phyloP scores from a whole-genome alignment of 2,329 filamentous ascomycete species.

The Xylariaceae sp. region DNA sequence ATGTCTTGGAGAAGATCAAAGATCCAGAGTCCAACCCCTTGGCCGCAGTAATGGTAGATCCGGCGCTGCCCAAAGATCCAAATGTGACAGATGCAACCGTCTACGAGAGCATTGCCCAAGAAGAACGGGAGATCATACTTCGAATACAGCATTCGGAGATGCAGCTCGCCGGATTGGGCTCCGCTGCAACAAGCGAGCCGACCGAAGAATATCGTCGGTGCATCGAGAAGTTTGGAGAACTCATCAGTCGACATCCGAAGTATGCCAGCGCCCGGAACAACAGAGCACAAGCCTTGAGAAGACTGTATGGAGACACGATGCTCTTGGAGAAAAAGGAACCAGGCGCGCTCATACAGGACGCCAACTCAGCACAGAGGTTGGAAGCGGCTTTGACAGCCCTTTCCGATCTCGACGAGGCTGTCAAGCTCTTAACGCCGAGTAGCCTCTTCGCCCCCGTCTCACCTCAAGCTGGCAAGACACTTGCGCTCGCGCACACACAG shows the following conservation, averaged over 20 bases:
- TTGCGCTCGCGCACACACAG: slow-evolving; percentile 66
- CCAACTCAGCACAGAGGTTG: slow-evolving; percentile 29
- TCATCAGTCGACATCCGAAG: slow-evolving; percentile 50
- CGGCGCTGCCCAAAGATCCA: slow-evolving; percentile 48
- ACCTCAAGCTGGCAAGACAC: slow-evolving; percentile 54
- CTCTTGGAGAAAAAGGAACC: slow-evolving; percentile 34
- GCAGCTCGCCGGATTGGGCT: slow-evolving; percentile 37
- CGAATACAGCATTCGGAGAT: slow-evolving; percentile 48
- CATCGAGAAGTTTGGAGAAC: slow-evolving; percentile 40
- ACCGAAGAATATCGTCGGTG: slow-evolving; percentile 39
- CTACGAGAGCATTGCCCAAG: slow-evolving; percentile 43
- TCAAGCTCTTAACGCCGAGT: slow-evolving; percentile 49
- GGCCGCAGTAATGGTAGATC: slow-evolving; percentile 45
- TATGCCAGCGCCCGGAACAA: slow-evolving; percentile 73
- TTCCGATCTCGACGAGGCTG: slow-evolving; percentile 49
- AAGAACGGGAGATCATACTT: slow-evolving; percentile 46
- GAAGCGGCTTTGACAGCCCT: slow-evolving; percentile 35
- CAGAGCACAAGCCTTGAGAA: slow-evolving; percentile 58
- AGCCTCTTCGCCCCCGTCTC: slow-evolving; percentile 48
- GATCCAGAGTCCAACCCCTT: slow-evolving; percentile 57
- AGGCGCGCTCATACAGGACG: slow-evolving; percentile 34
- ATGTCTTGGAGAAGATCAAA: slow-evolving; percentile 59
- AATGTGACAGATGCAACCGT: slow-evolving; percentile 41
- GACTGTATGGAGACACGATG: slow-evolving; percentile 55
- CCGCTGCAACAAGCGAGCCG: slow-evolving; percentile 30